Evolutionary conservation across 306 rosid genomes (phyloP).

Genomic region (Cajanus cajan): DNA sequence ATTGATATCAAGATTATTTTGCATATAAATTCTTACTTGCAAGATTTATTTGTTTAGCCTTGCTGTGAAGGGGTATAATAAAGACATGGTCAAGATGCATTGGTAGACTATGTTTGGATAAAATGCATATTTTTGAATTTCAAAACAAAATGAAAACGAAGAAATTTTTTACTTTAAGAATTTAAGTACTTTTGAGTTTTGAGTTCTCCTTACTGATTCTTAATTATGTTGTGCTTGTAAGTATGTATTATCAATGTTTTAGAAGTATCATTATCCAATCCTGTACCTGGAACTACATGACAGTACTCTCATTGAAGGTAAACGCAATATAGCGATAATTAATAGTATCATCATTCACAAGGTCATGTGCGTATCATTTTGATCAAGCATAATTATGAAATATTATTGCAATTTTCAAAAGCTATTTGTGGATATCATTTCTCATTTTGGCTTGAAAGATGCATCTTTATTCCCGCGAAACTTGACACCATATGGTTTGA

Average conservation of each 20-base stretch:
- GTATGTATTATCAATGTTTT: too few species aligned
- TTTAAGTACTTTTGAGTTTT: too few species aligned
- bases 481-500: background rate
- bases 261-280: background rate
- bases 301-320: background rate
- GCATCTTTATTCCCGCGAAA: background rate
- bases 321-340: background rate
- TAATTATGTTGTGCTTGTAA: too few species aligned
- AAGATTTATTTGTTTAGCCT: background rate
- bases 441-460: too few species aligned
- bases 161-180: too few species aligned
- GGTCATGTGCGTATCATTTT: slow-evolving; percentile 11
- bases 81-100: background rate
- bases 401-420: slow-evolving; percentile 13
- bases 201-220: too few species aligned
- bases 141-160: too few species aligned
- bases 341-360: background rate
- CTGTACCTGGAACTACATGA: background rate
- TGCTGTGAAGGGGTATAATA: background rate
- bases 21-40: background rate
- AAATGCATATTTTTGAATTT: background rate
- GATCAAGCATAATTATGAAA: slow-evolving; percentile 24
- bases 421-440: too few species aligned
- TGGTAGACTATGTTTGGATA: background rate
- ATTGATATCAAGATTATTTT: background rate